phyloP scores from a whole-genome alignment of 805 yeast species.

The Saccharomycopsis schoenii region DNA sequence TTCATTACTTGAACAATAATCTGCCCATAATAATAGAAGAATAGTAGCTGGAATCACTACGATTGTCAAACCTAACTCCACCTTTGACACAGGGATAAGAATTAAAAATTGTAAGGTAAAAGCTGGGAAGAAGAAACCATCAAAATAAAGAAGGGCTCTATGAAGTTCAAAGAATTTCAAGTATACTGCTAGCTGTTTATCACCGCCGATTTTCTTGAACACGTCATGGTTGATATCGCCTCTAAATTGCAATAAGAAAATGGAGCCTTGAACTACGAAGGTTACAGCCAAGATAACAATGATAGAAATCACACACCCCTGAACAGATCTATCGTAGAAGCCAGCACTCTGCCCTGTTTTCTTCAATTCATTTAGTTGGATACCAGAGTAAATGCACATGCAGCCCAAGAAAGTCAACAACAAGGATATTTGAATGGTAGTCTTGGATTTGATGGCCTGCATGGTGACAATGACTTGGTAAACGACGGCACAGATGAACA shows the following conservation, averaged over 20 bases:
- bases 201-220: conserved; percentile 33
- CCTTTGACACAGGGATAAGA: conserved; percentile 30
- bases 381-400: conserved; percentile 33
- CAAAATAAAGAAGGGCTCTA: conserved; percentile 24
- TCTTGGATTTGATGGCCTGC: conserved; percentile 27
- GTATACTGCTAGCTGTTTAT: conserved; percentile 25
- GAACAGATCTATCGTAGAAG: conserved; percentile 25
- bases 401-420: conserved; percentile 29
- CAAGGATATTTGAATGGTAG: conserved; percentile 28
- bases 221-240: conserved; percentile 30
- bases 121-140: conserved; percentile 32
- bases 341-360: conserved; percentile 19
- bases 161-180: conserved; percentile 29
- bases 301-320: conserved; percentile 30
- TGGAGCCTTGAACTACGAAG: conserved; percentile 24
- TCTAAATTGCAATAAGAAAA: conserved; percentile 26
- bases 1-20: conserved; percentile 29
- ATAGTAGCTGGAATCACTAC: conserved; percentile 27
- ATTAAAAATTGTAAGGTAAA: conserved; percentile 34
- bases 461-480: conserved; percentile 29
- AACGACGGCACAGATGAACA: conserved; percentile 33
- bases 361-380: conserved; percentile 30
- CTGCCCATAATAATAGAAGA: conserved; percentile 27
- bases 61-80: conserved; percentile 32
- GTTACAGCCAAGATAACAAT: conserved; percentile 28